These are phyloP conservation scores for Eucommia ulmoides DNA, from an alignment of 257 asterid species.

Conservation along the genomic window DNA sequence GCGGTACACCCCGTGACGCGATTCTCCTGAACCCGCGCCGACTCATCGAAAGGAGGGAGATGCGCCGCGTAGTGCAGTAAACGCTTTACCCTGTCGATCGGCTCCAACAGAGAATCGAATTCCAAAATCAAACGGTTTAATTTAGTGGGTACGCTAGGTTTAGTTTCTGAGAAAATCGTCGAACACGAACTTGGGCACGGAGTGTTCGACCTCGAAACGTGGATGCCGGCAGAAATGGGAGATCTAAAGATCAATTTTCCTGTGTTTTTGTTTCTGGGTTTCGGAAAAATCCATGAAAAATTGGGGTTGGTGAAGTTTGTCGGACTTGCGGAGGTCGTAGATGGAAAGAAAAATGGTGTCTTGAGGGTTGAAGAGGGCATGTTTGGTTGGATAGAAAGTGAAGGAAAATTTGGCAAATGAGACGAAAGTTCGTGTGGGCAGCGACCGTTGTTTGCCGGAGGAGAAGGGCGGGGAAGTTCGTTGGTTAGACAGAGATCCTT, in stretches of 20 bases:
- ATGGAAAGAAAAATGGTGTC: slow-evolving; percentile 4
- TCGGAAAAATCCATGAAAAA: slow-evolving; percentile 2
- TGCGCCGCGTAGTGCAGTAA: slow-evolving; percentile 30
- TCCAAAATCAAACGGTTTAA: slow-evolving; percentile 25
- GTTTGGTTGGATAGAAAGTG: background rate
- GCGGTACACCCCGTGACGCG: slow-evolving; percentile 35
- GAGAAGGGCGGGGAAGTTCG: background rate
- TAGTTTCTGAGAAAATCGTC: slow-evolving; percentile 7
- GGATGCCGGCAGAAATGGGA: slow-evolving; percentile 3
- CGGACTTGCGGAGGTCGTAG: background rate
- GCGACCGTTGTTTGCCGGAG: slow-evolving; percentile 3
- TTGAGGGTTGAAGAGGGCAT: slow-evolving; percentile 21
- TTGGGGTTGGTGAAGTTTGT: background rate
- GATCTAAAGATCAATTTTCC: slow-evolving; percentile 9
- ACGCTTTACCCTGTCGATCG: slow-evolving; percentile 34
- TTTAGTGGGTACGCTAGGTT: slow-evolving; percentile 28
- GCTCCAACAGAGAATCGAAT: slow-evolving; percentile 21
- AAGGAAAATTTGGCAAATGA: slow-evolving; percentile 5
- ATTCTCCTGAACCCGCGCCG: slow-evolving; percentile 20
- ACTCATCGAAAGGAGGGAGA: slow-evolving; percentile 20
- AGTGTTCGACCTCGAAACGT: slow-evolving; percentile 7
- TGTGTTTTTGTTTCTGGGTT: slow-evolving; percentile 3
- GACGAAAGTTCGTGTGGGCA: background rate
- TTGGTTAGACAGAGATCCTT: background rate
- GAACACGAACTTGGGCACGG: background rate